phyloP scores from a whole-genome alignment of 1,284 basidiomycete genomes.

The Cutaneotrichosporon spelunceum region DNA sequence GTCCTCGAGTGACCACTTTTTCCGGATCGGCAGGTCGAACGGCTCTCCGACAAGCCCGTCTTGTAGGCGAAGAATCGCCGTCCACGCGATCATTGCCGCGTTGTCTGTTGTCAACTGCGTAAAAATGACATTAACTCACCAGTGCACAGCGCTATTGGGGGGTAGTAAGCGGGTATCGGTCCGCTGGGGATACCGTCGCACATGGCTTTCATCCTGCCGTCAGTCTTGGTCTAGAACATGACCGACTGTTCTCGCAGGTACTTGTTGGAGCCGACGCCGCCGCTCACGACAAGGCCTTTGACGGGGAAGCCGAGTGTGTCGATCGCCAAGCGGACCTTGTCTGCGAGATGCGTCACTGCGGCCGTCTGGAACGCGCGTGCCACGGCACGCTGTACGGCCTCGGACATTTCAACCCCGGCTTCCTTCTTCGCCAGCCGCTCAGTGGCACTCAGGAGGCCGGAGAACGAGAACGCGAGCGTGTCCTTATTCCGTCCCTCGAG shows the following conservation, averaged over 20 bases:
- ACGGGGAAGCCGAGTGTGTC: conserved; percentile 52
- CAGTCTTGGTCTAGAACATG: neutral
- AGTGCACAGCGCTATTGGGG: conserved; percentile 74
- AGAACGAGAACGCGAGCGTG: conserved; percentile 67
- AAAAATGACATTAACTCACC: conserved; percentile 54
- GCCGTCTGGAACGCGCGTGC: conserved; percentile 70
- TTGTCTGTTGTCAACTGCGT: conserved; percentile 62
- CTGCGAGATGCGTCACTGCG: conserved; percentile 67
- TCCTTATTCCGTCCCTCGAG: conserved; percentile 46
- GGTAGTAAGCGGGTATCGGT: conserved; percentile 55
- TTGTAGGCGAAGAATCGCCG: conserved; percentile 76
- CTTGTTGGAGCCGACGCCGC: conserved; percentile 83
- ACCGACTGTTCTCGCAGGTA: conserved; percentile 64
- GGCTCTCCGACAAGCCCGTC: conserved; percentile 58
- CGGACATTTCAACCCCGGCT: conserved; percentile 10
- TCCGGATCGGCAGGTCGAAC: conserved; percentile 43
- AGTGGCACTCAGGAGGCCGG: conserved; percentile 66
- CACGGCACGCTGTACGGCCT: conserved; percentile 48
- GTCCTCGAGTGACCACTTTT: conserved; percentile 53
- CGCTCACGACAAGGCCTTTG: conserved; percentile 70
- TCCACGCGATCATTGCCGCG: conserved; percentile 92
- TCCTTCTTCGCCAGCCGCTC: conserved; percentile 25
- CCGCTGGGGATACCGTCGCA: conserved; percentile 10
- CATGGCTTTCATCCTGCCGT: conserved; percentile 28
- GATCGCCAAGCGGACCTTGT: conserved; percentile 66